Evolutionary conservation across 768 basidiomycete species (phyloP).

Genomic region (Tephrocybe sp.): DNA sequence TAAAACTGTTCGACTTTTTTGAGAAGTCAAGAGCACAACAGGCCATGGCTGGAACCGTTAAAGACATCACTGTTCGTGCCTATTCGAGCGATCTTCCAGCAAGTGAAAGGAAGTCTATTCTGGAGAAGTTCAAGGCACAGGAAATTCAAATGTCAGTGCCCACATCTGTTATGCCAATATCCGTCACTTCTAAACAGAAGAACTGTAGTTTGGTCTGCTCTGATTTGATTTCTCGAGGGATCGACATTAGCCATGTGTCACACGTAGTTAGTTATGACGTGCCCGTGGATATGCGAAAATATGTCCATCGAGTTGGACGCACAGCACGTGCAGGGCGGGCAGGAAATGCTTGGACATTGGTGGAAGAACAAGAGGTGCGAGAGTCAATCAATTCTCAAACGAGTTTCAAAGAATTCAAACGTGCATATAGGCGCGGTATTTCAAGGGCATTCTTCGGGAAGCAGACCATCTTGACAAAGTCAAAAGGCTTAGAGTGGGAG

Average conservation of each 20-base stretch:
- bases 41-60: conserved; percentile 15
- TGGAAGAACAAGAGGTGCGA: conserved; percentile 87
- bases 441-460: conserved; percentile 77
- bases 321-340: conserved; percentile 89
- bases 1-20: conserved; percentile 79
- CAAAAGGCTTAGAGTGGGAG: conserved; percentile 62
- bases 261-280: conserved; percentile 96
- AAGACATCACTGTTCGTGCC: conserved; percentile 49
- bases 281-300: conserved; percentile 97
- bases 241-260: conserved; percentile 88
- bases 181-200: conserved; percentile 1
- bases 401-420: background rate
- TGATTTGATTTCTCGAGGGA: conserved; percentile 92
- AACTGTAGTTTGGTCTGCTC: conserved; percentile 85
- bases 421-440: conserved; percentile 68
- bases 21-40: conserved; percentile 42
- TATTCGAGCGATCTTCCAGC: conserved; percentile 86
- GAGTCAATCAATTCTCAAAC: conserved; percentile 8
- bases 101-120: conserved; percentile 68
- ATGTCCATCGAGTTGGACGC: conserved; percentile 94
- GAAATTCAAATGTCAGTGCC: conserved; percentile 75
- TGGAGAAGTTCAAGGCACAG: conserved; percentile 79
- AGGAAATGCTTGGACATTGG: conserved; percentile 92
- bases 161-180: too few relatives aligned
- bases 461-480: conserved; percentile 70